Percentiles rank a stretch among this genome's conserved stretches.
Conservation (phyloP, 1,284 basidiomycete genomes). For the Marasmius oreades region DNA sequence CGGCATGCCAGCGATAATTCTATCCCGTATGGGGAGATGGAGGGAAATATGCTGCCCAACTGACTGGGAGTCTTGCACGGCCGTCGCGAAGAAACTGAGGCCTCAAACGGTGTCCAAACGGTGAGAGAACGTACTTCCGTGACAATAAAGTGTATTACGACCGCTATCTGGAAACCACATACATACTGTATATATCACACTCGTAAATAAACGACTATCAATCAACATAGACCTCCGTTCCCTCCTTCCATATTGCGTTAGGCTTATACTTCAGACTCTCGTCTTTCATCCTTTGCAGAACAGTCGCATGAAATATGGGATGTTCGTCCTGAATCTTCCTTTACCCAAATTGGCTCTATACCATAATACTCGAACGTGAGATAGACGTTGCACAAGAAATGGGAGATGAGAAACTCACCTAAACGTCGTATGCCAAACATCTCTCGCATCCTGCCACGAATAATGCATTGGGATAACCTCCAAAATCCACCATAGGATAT, state of each 20-base stretch:
- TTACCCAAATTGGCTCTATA: constrained; percentile 34
- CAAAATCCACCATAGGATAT: constrained; percentile 44
- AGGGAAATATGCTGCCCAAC: too few relatives aligned
- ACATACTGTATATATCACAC: too few relatives aligned
- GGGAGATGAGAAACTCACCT: neutral
- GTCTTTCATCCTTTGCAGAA: constrained; percentile 46
- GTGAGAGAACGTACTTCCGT: too few relatives aligned
- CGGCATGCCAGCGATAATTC: too few relatives aligned
- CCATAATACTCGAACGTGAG: neutral
- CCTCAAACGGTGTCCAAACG: too few relatives aligned
- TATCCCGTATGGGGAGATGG: too few relatives aligned
- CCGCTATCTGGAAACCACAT: too few relatives aligned
- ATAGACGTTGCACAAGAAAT: neutral
- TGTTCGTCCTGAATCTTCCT: constrained; percentile 36
- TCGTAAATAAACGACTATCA: constrained; percentile 20
- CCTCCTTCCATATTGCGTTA: constrained; percentile 41
- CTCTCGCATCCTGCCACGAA: constrained; percentile 37
- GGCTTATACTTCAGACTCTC: constrained; percentile 45
- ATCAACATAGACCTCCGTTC: constrained; percentile 44
- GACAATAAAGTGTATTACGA: too few relatives aligned
- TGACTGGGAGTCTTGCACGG: too few relatives aligned
- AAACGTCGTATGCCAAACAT: constrained; percentile 33
- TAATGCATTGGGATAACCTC: constrained; percentile 41
- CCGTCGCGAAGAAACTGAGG: too few relatives aligned
- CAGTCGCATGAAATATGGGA: constrained; percentile 51